Base-by-base conservation (phyloP, 768 basidiomycete species). In the Russula abietina region DNA sequence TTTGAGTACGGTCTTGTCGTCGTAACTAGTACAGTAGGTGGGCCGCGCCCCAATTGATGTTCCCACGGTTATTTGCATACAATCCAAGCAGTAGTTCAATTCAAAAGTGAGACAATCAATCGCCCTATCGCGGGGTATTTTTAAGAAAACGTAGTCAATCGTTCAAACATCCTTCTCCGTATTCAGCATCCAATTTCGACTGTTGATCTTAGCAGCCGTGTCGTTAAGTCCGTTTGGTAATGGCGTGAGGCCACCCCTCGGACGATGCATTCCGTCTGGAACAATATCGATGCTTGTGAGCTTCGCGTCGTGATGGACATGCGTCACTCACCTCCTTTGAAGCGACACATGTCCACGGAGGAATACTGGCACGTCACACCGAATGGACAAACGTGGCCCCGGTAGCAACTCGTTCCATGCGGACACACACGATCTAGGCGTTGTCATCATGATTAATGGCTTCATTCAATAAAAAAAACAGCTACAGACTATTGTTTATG, bases 271-370 rank as follows among this genome's bases (percentile, higher is more conserved):
- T 55, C 76, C 77, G 53, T 77, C 79, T 80, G 53, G 14, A 17
- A 56, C 11, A 19, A 51, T 50, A 43, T 60, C 39, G 60, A n/a
- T 48, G 4, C 19, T 22, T 16, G 12, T 22, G 19, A 19, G 12
- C 33, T 33, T 51, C 39, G 9, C 33, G 10, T 22, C 36, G 16
- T 16, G 11, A 24, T 43, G 22, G n/a, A 39, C 30, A 33, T 52
- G 33, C 32, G 1, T 39, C 8, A 74, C 81, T 69, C 60, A 81
- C 80, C 74, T 67, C 86, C 89, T 81, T 91, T 91, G 74, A 92
- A 92, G 88, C 90, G 91, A 71, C 90, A 92, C 74, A 87, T 91
- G 50, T 89, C 88, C 70, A 86, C 88, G 74, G 81, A 83, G 36
- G 87, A 75, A 72, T 88, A 87, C 69, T 81, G 82, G 65, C 73